phyloP scores from a whole-genome alignment of 257 asterid genomes.

The Salvia hispanica region DNA sequence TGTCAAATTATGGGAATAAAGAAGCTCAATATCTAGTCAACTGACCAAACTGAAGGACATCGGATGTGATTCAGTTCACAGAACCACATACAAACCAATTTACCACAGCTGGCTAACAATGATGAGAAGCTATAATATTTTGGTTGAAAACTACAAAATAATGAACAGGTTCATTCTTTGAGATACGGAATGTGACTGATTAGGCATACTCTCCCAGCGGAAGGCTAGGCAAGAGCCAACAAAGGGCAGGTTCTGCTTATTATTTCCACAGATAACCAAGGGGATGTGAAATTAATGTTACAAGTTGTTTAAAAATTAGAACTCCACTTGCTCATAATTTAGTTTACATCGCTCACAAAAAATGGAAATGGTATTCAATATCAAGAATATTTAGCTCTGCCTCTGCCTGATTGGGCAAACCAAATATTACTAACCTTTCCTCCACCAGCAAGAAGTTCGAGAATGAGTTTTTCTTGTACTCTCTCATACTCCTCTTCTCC shows the following conservation, averaged over 20 bases:
- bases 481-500: slow-evolving; percentile 56
- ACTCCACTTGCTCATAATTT: slow-evolving; percentile 16
- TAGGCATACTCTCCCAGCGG: slow-evolving; percentile 22
- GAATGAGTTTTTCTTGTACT: slow-evolving; percentile 63
- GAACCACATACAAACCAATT: slow-evolving; percentile 14
- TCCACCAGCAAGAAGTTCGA: slow-evolving; percentile 91
- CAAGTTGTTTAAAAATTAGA: not conserved
- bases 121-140: slow-evolving; percentile 14
- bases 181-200: slow-evolving; percentile 14
- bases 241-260: slow-evolving; percentile 8
- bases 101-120: slow-evolving; percentile 16
- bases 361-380: slow-evolving; percentile 10
- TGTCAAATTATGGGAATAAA: slow-evolving; percentile 5
- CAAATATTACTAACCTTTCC: slow-evolving; percentile 77
- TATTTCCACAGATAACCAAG: slow-evolving; percentile 14
- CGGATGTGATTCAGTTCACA: not conserved
- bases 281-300: slow-evolving; percentile 18
- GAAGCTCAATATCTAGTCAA: slow-evolving; percentile 1
- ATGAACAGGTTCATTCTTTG: slow-evolving; percentile 21
- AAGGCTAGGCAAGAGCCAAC: slow-evolving; percentile 18
- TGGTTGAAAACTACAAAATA: slow-evolving; percentile 23
- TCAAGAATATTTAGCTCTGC: slow-evolving; percentile 15
- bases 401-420: slow-evolving; percentile 14
- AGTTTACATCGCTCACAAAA: slow-evolving; percentile 11
- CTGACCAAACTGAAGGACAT: slow-evolving; percentile 20